Percentiles rank a stretch among this genome's conserved stretches.
phyloP scores from a whole-genome alignment of 2,329 filamentous ascomycete species.

The Hawksworthiomyces lignivorus region DNA sequence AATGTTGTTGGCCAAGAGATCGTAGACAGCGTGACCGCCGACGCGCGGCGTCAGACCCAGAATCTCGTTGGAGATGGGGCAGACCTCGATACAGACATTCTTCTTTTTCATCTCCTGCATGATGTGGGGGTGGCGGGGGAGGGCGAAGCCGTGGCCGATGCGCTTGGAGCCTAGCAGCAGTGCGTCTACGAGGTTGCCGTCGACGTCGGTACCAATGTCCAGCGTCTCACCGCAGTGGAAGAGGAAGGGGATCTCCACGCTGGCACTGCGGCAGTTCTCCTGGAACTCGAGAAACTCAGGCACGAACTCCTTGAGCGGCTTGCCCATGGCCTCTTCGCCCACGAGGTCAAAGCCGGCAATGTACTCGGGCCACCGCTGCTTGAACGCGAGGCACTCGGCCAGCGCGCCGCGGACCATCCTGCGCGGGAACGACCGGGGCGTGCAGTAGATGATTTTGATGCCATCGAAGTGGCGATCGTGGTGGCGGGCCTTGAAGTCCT shows the following conservation, averaged over 20 bases:
- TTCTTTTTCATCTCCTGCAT: slow-evolving; percentile 56
- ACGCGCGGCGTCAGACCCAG: slow-evolving; percentile 60
- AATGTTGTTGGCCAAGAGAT: slow-evolving; percentile 61
- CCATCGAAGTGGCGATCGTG: slow-evolving; percentile 46
- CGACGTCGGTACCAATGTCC: slow-evolving; percentile 54
- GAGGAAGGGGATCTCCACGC: slow-evolving; percentile 59
- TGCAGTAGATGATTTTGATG: slow-evolving; percentile 65
- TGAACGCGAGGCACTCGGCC: slow-evolving; percentile 54
- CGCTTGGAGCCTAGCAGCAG: slow-evolving; percentile 58
- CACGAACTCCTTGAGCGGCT: slow-evolving; percentile 49
- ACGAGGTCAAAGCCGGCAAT: slow-evolving; percentile 66
- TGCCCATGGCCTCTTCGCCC: slow-evolving; percentile 56
- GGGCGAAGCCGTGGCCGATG: slow-evolving; percentile 66
- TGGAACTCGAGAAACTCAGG: slow-evolving; percentile 50
- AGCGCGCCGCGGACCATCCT: slow-evolving; percentile 43
- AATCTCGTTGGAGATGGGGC: slow-evolving; percentile 71
- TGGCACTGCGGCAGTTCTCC: slow-evolving; percentile 36
- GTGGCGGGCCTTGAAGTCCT: slow-evolving; percentile 31
- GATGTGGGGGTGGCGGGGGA: slow-evolving; percentile 59
- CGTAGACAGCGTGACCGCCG: slow-evolving; percentile 59
- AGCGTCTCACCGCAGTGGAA: slow-evolving; percentile 73
- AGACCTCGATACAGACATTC: slow-evolving; percentile 66
- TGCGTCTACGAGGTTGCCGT: slow-evolving; percentile 63
- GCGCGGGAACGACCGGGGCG: slow-evolving; percentile 51
- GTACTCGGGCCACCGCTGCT: slow-evolving; percentile 45